Evolutionary conservation across 768 basidiomycete genomes (phyloP).

Genomic region (Filobasidium wieringae): DNA sequence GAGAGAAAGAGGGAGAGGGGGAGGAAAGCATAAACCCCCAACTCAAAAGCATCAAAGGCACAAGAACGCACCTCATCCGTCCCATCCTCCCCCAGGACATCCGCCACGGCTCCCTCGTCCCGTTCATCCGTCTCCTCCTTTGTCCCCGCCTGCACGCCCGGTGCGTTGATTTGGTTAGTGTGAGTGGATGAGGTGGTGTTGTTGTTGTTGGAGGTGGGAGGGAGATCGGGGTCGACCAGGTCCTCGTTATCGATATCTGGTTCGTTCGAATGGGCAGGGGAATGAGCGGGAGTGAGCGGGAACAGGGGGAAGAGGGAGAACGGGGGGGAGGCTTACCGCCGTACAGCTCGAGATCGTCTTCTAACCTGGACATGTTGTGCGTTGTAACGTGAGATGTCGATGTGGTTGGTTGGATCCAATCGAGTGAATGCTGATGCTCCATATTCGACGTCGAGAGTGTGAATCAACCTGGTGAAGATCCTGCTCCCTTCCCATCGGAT

Average conservation of each 20-base stretch:
- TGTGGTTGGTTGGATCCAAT: too few species aligned
- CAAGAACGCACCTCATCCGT: too few species aligned
- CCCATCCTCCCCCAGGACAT: conserved; percentile 44
- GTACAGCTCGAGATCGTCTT: conserved; percentile 68
- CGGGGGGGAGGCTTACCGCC: conserved; percentile 49
- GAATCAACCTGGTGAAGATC: too few species aligned
- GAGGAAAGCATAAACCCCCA: too few species aligned
- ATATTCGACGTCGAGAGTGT: too few species aligned
- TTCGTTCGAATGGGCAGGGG: conserved; percentile 52
- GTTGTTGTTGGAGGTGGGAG: too few species aligned
- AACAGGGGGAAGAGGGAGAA: neutral
- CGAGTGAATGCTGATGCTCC: too few species aligned
- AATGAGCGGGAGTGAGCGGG: conserved; percentile 50
- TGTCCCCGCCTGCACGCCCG: neutral
- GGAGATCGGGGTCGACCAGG: conserved; percentile 21
- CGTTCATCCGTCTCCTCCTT: conserved; percentile 31
- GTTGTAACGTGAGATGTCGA: neutral
- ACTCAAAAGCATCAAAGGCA: too few species aligned
- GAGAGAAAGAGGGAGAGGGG: too few species aligned
- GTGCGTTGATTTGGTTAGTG: neutral
- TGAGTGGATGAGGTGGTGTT: neutral
- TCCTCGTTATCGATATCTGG: conserved; percentile 37
- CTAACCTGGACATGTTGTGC: neutral
- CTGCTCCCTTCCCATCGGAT: too few species aligned
- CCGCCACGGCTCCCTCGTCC: conserved; percentile 27